Evolutionary conservation across 2,329 filamentous ascomycete genomes (phyloP), one percentile per base, ranked within the genome.

Genomic region (Pochonia chlamydosporia): DNA sequence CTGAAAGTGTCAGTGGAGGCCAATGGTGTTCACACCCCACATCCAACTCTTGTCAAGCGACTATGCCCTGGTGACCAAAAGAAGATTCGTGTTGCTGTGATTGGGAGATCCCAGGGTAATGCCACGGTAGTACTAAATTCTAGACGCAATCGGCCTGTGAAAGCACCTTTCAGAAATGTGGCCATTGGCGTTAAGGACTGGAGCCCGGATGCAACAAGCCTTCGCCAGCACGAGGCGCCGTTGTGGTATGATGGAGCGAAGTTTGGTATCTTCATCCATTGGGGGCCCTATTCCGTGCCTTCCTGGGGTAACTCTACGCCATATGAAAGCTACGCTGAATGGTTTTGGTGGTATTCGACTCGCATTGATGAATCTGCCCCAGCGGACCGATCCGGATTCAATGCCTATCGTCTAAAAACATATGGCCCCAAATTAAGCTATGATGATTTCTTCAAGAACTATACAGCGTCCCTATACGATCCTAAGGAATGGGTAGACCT

Each of bases 201-300:
- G 33, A 23, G 23, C n/a, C 11, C 37, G 4, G 37, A 40, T 24
- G n/a, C 39, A 7, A 44, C 13, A 14, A 70, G 63, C 47, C 58
- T 73, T 3, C 59, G 61, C 1, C 59, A 57, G 16, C 69, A 72
- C 40, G 64, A 66, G 55, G 68, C 69, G 13, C 76, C 76, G 0
- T 63, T 68, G 5, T 81, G 78, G 78, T 82, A 71, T 52, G 67
- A 76, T 46, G 66, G 71, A 36, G 73, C 67, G 20, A 82, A 82
- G 48, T 82, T 68, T 50, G 78, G 79, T 1, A 81, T 82, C 31
- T 81, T 82, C 54, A 76, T 81, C 35, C 78, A 81, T 50, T 81
- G 78, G 75, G 78, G 78, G 1, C 63, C 71, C 0, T 82, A 79
- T 52, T 61, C 74, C 0, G 76, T 81, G 1, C 73, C 78, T 0